Conservation (phyloP, 495 filamentous ascomycete genomes). For the Podospora anserina region DNA sequence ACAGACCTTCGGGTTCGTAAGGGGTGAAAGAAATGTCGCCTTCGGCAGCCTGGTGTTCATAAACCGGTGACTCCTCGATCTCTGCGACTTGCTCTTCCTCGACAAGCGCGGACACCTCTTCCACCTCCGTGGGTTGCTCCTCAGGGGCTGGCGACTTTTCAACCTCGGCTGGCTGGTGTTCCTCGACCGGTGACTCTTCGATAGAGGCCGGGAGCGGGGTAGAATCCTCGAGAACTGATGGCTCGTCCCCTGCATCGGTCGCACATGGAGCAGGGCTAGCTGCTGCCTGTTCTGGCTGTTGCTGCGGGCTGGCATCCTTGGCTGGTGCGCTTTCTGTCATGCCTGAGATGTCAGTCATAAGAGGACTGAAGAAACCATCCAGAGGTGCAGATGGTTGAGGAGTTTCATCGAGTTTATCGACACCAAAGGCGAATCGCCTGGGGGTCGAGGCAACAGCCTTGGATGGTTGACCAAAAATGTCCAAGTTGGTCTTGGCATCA, state of each 20-base stretch:
- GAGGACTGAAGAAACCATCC: constrained; percentile 6
- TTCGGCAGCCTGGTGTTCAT: neutral
- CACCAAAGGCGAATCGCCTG: neutral
- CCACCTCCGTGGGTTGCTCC: neutral
- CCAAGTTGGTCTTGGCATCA: constrained; percentile 30
- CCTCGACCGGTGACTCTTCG: neutral
- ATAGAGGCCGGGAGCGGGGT: neutral
- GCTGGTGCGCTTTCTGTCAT: constrained; percentile 9
- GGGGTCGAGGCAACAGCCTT: neutral
- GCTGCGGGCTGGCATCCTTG: constrained; percentile 2
- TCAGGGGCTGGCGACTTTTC: neutral
- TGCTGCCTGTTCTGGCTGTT: constrained; percentile 20
- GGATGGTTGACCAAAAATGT: constrained; percentile 29
- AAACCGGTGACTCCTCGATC: neutral
- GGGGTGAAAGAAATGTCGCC: constrained; percentile 10
- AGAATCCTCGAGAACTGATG: neutral
- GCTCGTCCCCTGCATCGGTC: neutral
- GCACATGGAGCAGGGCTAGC: constrained; percentile 9
- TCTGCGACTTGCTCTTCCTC: neutral
- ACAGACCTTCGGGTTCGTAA: constrained; percentile 30
- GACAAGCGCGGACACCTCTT: neutral
- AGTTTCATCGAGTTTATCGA: neutral
- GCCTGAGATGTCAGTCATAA: neutral
- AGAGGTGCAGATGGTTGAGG: neutral
- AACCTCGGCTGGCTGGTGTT: neutral